A percentile compares a stretch with the other conserved stretches of the same genome.
Evolutionary conservation across 2,329 filamentous ascomycete species (phyloP).

Genomic region (Eutypella sp.): DNA sequence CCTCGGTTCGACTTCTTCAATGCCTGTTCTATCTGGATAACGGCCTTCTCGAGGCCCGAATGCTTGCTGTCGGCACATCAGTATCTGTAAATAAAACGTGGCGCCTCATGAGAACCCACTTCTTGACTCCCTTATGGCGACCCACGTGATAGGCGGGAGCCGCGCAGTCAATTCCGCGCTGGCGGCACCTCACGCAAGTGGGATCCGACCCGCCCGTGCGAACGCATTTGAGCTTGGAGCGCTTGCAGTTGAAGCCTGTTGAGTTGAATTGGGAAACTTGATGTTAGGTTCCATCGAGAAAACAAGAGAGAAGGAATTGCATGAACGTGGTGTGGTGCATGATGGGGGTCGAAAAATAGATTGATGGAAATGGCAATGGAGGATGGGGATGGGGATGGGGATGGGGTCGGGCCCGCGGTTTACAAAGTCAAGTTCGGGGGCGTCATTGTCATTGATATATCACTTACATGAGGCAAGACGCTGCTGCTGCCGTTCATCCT

Average conservation of each 20-base stretch:
- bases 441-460: too few relatives aligned
- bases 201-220: slow-evolving; percentile 19
- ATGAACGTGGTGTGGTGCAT: too few relatives aligned
- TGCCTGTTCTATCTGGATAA: slow-evolving; percentile 69
- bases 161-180: slow-evolving; percentile 50
- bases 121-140: slow-evolving; percentile 71
- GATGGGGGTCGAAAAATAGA: too few relatives aligned
- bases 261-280: not conserved
- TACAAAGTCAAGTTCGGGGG: too few relatives aligned
- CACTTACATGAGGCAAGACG: slow-evolving; percentile 22
- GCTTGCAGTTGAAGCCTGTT: slow-evolving; percentile 27
- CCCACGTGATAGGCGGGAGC: slow-evolving; percentile 70
- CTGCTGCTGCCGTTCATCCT: slow-evolving; percentile 22
- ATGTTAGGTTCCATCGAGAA: not conserved
- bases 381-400: not conserved
- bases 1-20: slow-evolving; percentile 50
- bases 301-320: not conserved
- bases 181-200: slow-evolving; percentile 26
- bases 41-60: slow-evolving; percentile 67
- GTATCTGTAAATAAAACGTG: not conserved
- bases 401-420: too few relatives aligned
- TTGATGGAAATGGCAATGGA: too few relatives aligned
- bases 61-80: slow-evolving; percentile 52
- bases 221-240: slow-evolving; percentile 30
- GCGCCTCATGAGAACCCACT: slow-evolving; percentile 40